Evolutionary conservation across 371 early-diverging fungal genomes (phyloP), one percentile per base, ranked within the genome.

Genomic region (Mucor mucedo): DNA sequence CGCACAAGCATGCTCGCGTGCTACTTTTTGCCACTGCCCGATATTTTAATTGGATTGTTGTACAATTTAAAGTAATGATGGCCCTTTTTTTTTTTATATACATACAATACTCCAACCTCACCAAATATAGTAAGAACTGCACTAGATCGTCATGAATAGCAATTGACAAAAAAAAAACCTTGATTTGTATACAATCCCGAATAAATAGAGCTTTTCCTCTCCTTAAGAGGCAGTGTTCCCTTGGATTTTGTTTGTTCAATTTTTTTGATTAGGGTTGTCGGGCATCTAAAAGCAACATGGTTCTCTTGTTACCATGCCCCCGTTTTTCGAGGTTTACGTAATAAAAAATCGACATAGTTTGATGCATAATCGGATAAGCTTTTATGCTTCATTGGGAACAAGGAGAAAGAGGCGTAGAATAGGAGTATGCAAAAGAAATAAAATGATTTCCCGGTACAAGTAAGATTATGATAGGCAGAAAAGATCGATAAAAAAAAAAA

Each of bases 221-320:
- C 27, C 50, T 30, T 30, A 50, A 50, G 50, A 50, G 50, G 50
- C 4, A 50, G 28, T 50, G 13, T 50, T 50, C 50, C 50, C 50
- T 50, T 50, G 50, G 3, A 10, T 30, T 50, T 29, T 48, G 10
- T 48, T 48, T 21, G 21, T 28, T 48, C 14, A 48, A 28, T n/a
- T 13, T 44, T n/a, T n/a, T n/a, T 16, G 14, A 44, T 14, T 16
- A 44, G 5, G 21, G 47, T 21, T 47, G 21, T 21, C 47, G 47
- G 47, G 27, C 47, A 47, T 47, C 21, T 47, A 47, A 47, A 47
- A 45, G 21, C 21, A 47, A 21, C 47, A 47, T 47, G 47, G 16
- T 47, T 47, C 16, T 45, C 21, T 42, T 13, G 42, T 42, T 42
- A 4, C n/a, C 6, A 4, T 42, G 14, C 42, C 42, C 42, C 42